Evolutionary conservation across 108 stramenopile species (phyloP).

Genomic region (Schizochytrium sp.): DNA sequence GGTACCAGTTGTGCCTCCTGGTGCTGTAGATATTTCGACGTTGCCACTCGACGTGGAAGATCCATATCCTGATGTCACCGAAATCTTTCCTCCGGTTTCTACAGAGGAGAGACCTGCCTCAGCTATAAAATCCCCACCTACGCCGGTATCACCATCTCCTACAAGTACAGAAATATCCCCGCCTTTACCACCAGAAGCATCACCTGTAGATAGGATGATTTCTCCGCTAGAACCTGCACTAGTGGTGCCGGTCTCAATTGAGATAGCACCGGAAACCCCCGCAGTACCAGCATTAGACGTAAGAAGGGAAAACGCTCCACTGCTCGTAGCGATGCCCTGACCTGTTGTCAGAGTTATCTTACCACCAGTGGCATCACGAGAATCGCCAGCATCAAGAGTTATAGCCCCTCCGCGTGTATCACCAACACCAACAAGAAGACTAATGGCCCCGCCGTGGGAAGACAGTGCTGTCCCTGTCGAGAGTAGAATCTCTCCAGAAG

Average conservation of each 20-base stretch:
- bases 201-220: slow-evolving; percentile 53
- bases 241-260: slow-evolving; percentile 39
- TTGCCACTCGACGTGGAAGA: slow-evolving; percentile 65
- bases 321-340: slow-evolving; percentile 60
- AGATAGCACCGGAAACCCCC: slow-evolving; percentile 67
- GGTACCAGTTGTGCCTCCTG: slow-evolving; percentile 66
- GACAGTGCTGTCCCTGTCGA: slow-evolving; percentile 67
- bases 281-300: slow-evolving; percentile 68
- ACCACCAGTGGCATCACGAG: slow-evolving; percentile 59
- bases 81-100: slow-evolving; percentile 61
- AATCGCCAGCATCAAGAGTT: neutral
- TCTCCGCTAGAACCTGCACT: slow-evolving; percentile 40
- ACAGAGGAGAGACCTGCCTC: slow-evolving; percentile 44
- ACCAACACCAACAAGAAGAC: slow-evolving; percentile 69
- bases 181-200: slow-evolving; percentile 59
- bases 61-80: slow-evolving; percentile 62
- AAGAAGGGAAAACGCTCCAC: slow-evolving; percentile 63
- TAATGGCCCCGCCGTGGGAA: slow-evolving; percentile 68
- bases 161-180: slow-evolving; percentile 61
- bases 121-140: slow-evolving; percentile 53
- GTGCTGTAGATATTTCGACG: slow-evolving; percentile 60
- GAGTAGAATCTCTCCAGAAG: slow-evolving; percentile 67
- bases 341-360: slow-evolving; percentile 54
- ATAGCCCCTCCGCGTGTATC: slow-evolving; percentile 40
- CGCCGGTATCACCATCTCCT: slow-evolving; percentile 62